These are phyloP conservation scores for Nepenthes gracilis DNA, from an alignment of 148 eudicot species.

Conservation along the genomic window DNA sequence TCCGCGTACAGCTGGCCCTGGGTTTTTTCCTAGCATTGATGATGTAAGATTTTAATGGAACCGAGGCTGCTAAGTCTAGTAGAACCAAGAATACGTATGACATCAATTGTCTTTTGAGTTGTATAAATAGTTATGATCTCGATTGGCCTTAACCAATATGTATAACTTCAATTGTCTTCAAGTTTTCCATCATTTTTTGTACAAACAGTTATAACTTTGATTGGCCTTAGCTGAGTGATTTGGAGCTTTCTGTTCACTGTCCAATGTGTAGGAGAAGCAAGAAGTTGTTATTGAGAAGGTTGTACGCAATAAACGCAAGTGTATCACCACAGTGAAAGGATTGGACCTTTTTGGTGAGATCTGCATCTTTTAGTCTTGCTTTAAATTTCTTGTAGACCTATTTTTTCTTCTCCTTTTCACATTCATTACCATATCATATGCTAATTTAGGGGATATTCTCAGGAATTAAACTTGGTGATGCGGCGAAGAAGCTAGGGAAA, in stretches of 20 bases:
- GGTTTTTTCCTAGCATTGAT: no score
- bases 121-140: neutral
- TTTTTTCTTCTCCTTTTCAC: neutral
- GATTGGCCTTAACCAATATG: neutral
- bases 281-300: conserved; percentile 91
- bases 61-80: no score
- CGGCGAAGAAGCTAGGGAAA: conserved; percentile 97
- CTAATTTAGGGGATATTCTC: conserved; percentile 2
- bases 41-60: no score
- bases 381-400: neutral
- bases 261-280: conserved; percentile 46
- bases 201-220: neutral
- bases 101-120: neutral
- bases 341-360: conserved; percentile 75
- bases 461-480: conserved; percentile 86
- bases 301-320: conserved; percentile 82
- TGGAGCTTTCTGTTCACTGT: neutral
- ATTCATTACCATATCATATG: neutral
- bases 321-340: conserved; percentile 92
- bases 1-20: no score
- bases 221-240: neutral
- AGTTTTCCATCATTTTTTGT: no score
- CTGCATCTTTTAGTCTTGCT: neutral
- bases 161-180: no score
- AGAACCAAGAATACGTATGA: neutral